A percentile compares a stretch with the other conserved stretches of the same genome.
Conservation (phyloP, 208 protist genomes). For the Leishmania guyanensis region DNA sequence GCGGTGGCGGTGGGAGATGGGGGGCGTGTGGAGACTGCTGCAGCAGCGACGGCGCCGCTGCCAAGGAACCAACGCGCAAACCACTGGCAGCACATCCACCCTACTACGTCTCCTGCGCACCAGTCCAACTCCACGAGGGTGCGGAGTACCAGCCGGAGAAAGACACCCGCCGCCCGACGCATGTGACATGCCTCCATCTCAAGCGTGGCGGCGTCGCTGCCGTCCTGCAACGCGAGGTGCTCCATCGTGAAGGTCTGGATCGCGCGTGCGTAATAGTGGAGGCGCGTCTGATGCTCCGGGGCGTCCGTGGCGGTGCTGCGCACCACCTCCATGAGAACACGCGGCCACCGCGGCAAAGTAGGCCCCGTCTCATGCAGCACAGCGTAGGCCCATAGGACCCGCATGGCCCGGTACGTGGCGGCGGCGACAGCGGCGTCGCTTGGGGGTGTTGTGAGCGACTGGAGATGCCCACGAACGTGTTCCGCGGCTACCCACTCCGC, state of each 20-base stretch:
- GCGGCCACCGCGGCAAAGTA: slow-evolving; percentile 14
- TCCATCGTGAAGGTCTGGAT: slow-evolving; percentile 18
- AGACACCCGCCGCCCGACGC: slow-evolving; percentile 14
- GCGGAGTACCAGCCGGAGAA: slow-evolving; percentile 18
- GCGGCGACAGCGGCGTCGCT: slow-evolving; percentile 2
- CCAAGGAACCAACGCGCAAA: slow-evolving; percentile 29
- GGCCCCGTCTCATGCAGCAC: slow-evolving; percentile 4
- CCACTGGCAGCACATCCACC: slow-evolving; percentile 22
- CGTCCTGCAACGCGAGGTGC: neutral
- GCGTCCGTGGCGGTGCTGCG: slow-evolving; percentile 19
- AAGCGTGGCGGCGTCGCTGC: neutral
- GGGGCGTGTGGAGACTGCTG: neutral
- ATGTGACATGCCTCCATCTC: slow-evolving; percentile 18
- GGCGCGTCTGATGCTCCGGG: slow-evolving; percentile 3
- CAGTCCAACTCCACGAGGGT: slow-evolving; percentile 28
- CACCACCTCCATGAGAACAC: slow-evolving; percentile 18
- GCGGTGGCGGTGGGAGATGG: neutral
- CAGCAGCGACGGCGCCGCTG: neutral
- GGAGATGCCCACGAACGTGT: neutral
- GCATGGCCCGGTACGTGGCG: slow-evolving; percentile 15
- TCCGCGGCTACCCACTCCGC: slow-evolving; percentile 22
- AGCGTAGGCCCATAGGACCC: slow-evolving; percentile 22
- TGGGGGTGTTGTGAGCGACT: neutral
- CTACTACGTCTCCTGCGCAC: slow-evolving; percentile 16
- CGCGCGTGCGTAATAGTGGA: slow-evolving; percentile 21